phyloP scores from a whole-genome alignment of 1,139 yeast species.

The Insectozyma bohioensis region DNA sequence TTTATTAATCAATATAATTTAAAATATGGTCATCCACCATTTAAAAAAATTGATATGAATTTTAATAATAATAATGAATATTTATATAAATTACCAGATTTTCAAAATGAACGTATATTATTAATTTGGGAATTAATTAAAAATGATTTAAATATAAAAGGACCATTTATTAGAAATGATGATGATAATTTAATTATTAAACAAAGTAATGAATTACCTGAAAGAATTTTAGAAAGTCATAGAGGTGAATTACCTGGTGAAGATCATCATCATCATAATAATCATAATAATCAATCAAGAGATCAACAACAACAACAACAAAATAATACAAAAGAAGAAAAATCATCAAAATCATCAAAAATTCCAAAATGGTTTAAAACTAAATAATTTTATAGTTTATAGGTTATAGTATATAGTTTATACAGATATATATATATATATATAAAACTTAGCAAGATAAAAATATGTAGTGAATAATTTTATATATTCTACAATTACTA shows the following conservation, averaged over 20 bases:
- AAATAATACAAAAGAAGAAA: conserved; percentile 2
- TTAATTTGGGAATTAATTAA: conserved; percentile 36
- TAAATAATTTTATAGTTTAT: no score
- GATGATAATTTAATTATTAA: conserved; percentile 17
- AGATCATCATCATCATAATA: conserved; percentile 1
- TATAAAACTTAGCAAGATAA: no score
- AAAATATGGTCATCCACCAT: conserved; percentile 47
- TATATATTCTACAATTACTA: no score
- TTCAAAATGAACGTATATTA: conserved; percentile 30
- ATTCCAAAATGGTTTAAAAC: conserved; percentile 16
- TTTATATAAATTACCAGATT: conserved; percentile 35
- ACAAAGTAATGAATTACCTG: conserved; percentile 38
- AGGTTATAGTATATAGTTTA: no score
- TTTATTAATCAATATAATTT: conserved; percentile 32
- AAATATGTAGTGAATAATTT: no score
- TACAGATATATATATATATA: no score
- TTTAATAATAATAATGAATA: conserved; percentile 31
- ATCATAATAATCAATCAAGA: conserved; percentile 18
- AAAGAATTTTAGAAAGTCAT: conserved; percentile 34
- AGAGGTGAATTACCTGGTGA: conserved; percentile 29
- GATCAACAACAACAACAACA: conserved; percentile 4
- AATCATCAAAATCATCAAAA: conserved; percentile 6
- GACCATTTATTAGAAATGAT: conserved; percentile 25
- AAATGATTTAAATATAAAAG: conserved; percentile 14
- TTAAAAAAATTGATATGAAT: conserved; percentile 27